phyloP scores from a whole-genome alignment of 2,329 filamentous ascomycete genomes.

The Boeremia lycopersici region DNA sequence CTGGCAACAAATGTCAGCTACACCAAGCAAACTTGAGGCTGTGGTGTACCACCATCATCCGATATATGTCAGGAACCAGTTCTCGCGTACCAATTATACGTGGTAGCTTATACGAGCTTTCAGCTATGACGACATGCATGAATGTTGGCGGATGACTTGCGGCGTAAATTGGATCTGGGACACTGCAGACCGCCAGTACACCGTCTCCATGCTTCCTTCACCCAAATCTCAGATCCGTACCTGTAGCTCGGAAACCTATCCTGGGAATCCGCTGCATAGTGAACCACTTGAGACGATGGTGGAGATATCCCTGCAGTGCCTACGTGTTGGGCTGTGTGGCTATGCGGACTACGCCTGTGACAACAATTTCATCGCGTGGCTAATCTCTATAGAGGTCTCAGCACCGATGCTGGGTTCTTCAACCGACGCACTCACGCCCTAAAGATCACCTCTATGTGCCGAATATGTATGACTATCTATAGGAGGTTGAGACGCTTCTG shows the following conservation, averaged over 20 bases:
- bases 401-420: conserved; percentile 1
- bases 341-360: conserved; percentile 8
- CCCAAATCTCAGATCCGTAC: background rate
- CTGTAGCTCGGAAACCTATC: background rate
- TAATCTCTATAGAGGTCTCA: conserved; percentile 8
- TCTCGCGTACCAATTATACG: background rate
- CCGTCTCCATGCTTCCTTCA: background rate
- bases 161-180: background rate
- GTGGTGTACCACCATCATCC: background rate
- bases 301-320: conserved; percentile 2
- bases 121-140: conserved; percentile 10
- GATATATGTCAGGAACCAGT: conserved; percentile 11
- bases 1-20: conserved; percentile 11
- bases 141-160: conserved; percentile 1
- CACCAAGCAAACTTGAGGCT: conserved; percentile 8
- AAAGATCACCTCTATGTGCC: background rate
- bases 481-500: background rate
- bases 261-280: background rate
- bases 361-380: background rate
- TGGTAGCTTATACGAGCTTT: background rate
- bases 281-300: background rate
- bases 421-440: background rate
- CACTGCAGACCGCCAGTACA: conserved; percentile 3
- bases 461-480: background rate
- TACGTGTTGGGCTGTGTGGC: conserved; percentile 2